These are phyloP conservation scores for Parafenestella ontariensis DNA, from an alignment of 2,329 filamentous ascomycete genomes.

Conservation along the genomic window DNA sequence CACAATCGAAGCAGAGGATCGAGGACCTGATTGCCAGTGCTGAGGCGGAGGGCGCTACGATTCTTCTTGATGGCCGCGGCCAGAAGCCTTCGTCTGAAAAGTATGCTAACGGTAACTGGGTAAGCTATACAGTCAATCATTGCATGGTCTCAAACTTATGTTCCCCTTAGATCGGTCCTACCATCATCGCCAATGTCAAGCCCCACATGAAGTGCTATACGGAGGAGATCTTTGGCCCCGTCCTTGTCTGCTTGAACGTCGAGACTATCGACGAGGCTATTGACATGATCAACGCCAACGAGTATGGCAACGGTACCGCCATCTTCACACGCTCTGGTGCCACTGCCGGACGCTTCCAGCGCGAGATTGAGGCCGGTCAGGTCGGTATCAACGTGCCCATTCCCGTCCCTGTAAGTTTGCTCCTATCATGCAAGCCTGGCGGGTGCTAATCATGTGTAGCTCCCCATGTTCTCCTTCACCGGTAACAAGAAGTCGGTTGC, in stretches of 20 bases:
- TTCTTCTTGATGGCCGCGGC: constrained; percentile 81
- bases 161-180: constrained; percentile 70
- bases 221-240: constrained; percentile 86
- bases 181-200: constrained; percentile 82
- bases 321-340: constrained; percentile 83
- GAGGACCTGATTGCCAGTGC: constrained; percentile 77
- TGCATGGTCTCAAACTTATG: constrained; percentile 19
- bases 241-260: constrained; percentile 81
- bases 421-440: not conserved
- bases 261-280: constrained; percentile 81
- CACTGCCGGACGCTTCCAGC: constrained; percentile 79
- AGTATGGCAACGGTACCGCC: constrained; percentile 85
- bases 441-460: constrained; percentile 25
- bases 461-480: constrained; percentile 70
- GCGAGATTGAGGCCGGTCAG: constrained; percentile 83
- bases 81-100: constrained; percentile 73
- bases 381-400: constrained; percentile 87
- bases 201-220: constrained; percentile 83
- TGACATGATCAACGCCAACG: constrained; percentile 81
- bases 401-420: constrained; percentile 58
- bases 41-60: constrained; percentile 80
- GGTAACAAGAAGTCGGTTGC: constrained; percentile 86
- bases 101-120: constrained; percentile 84
- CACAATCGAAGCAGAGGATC: constrained; percentile 79
- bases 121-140: constrained; percentile 45